Conservation (phyloP, 176 grass and related monocot species). For the Paspalum notatum region DNA sequence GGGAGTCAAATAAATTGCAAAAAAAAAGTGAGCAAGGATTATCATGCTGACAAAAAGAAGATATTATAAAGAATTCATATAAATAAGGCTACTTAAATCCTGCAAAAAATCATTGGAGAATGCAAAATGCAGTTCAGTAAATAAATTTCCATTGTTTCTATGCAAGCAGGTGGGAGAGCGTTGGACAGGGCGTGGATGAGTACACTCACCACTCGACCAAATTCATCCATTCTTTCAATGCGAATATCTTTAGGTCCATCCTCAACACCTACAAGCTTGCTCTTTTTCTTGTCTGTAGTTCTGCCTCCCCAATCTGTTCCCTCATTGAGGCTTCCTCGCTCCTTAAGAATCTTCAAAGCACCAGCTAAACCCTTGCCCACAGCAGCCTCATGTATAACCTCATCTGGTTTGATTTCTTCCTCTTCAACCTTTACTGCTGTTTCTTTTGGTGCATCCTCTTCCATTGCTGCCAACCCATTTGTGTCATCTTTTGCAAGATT, state of each 20-base stretch:
- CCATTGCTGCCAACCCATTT: slow-evolving; percentile 42
- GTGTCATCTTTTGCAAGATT: slow-evolving; percentile 48
- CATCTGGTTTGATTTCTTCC: slow-evolving; percentile 60
- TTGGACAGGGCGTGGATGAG: background rate
- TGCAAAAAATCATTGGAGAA: background rate
- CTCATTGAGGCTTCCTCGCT: slow-evolving; percentile 83
- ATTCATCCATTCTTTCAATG: slow-evolving; percentile 87
- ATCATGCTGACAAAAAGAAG: background rate
- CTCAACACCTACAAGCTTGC: slow-evolving; percentile 72
- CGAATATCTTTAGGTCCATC: slow-evolving; percentile 89
- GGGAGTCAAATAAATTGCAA: slow-evolving; percentile 1
- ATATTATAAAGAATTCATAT: background rate
- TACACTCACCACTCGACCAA: slow-evolving; percentile 88
- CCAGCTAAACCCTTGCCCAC: slow-evolving; percentile 81
- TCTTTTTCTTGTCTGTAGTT: slow-evolving; percentile 95
- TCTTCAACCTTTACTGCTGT: slow-evolving; percentile 40
- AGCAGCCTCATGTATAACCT: slow-evolving; percentile 80
- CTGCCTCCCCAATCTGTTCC: slow-evolving; percentile 86
- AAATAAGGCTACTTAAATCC: slow-evolving; percentile 16
- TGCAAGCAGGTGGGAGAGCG: background rate
- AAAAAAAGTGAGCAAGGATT: background rate
- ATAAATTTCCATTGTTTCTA: background rate
- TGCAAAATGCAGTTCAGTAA: slow-evolving; percentile 11
- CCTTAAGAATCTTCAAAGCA: slow-evolving; percentile 78
- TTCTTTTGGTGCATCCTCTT: slow-evolving; percentile 48